These are phyloP conservation scores for Smallanthus sonchifolius DNA, from an alignment of 129 eudicot species.

Conservation along the genomic window DNA sequence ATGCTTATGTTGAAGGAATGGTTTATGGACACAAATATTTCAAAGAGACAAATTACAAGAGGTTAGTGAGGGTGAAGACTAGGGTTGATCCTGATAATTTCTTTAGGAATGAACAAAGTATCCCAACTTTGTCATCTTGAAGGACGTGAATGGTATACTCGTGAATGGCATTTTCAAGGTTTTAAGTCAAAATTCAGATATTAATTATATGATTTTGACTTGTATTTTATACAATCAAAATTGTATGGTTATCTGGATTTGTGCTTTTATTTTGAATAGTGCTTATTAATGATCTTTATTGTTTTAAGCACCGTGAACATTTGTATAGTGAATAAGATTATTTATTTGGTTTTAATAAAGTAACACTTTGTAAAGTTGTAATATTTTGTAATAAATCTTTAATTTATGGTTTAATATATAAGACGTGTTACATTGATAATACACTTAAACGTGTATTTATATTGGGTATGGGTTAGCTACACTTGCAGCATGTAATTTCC, in stretches of 20 bases:
- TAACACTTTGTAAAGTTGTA: neutral
- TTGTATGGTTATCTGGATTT: neutral
- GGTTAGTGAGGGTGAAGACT: constrained; percentile 36
- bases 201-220: neutral
- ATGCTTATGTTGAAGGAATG: constrained; percentile 32
- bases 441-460: no score
- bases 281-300: neutral
- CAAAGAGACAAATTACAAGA: constrained; percentile 30
- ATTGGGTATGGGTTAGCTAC: no score
- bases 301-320: neutral
- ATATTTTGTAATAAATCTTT: neutral
- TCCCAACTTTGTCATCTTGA: constrained; percentile 27
- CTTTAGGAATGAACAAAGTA: constrained; percentile 51
- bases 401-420: neutral
- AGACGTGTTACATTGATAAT: no score
- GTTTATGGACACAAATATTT: constrained; percentile 47
- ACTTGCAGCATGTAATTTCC: no score
- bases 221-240: neutral
- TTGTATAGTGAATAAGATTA: neutral
- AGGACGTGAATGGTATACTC: neutral
- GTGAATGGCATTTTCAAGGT: neutral
- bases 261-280: neutral
- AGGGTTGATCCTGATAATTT: constrained; percentile 42
- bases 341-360: neutral
- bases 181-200: neutral